These are phyloP conservation scores for Metroxylon sagu DNA, from an alignment of 176 grass and related monocot genomes.

Conservation along the genomic window DNA sequence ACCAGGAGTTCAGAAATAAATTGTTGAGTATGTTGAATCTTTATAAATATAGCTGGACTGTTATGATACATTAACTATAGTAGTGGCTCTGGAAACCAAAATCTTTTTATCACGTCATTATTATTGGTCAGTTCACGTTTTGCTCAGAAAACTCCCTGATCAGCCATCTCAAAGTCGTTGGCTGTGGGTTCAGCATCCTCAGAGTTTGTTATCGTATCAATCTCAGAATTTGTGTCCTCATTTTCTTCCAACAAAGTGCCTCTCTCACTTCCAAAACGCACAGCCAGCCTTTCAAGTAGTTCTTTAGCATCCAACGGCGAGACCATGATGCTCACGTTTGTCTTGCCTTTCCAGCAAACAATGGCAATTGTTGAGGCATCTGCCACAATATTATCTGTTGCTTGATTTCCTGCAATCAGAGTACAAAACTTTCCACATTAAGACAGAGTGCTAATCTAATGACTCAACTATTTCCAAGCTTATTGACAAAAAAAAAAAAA, in stretches of 20 bases:
- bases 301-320: slow-evolving; percentile 75
- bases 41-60: too few relatives aligned
- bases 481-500: not conserved
- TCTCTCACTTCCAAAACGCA: slow-evolving; percentile 34
- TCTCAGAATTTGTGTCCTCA: slow-evolving; percentile 11
- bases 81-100: too few relatives aligned
- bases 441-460: too few relatives aligned
- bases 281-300: slow-evolving; percentile 65
- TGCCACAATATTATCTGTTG: slow-evolving; percentile 29
- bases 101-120: too few relatives aligned
- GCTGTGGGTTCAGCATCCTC: not conserved
- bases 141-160: slow-evolving; percentile 23
- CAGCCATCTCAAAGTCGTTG: not conserved
- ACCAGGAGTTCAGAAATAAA: too few relatives aligned
- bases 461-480: too few relatives aligned
- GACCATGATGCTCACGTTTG: slow-evolving; percentile 78
- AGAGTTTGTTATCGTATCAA: slow-evolving; percentile 9
- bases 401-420: slow-evolving; percentile 30
- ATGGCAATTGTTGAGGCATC: slow-evolving; percentile 60
- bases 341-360: slow-evolving; percentile 99
- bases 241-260: slow-evolving; percentile 11
- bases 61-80: too few relatives aligned
- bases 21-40: too few relatives aligned
- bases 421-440: too few relatives aligned
- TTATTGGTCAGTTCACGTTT: slow-evolving; percentile 2